Conservation (phyloP, 371 early-diverging fungal genomes). For the Mucor lusitanicus region DNA sequence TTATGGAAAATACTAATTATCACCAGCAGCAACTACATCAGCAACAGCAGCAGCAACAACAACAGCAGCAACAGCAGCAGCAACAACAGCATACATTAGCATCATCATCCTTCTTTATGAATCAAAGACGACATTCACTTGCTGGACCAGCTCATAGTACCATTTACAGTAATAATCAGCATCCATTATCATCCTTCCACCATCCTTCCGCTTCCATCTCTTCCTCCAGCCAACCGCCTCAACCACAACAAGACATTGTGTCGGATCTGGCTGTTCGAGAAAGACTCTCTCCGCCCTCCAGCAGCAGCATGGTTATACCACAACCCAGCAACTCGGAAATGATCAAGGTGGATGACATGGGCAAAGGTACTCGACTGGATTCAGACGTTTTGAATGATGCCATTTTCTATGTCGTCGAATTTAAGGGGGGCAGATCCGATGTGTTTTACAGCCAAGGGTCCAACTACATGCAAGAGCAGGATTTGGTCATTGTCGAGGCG, state of each 20-base stretch:
- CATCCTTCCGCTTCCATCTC: background rate
- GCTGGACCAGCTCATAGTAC: conserved; percentile 25
- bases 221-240: background rate
- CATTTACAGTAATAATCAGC: background rate
- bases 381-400: conserved; percentile 52
- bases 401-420: conserved; percentile 81
- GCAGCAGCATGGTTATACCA: background rate
- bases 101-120: background rate
- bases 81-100: background rate
- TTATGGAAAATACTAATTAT: background rate
- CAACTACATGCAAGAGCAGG: conserved; percentile 40
- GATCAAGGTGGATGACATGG: conserved; percentile 41
- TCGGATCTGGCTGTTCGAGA: conserved; percentile 8
- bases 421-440: conserved; percentile 89
- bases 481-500: conserved; percentile 93
- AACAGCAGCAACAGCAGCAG: background rate
- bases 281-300: background rate
- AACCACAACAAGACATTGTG: background rate
- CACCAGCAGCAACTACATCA: background rate
- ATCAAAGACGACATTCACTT: conserved; percentile 42
- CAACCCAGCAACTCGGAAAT: background rate
- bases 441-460: conserved; percentile 67
- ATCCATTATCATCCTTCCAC: background rate
- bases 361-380: conserved; percentile 56
- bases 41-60: background rate